Evolutionary conservation across 176 grass and related monocot genomes (phyloP).

Genomic region (Lolium rigidum): DNA sequence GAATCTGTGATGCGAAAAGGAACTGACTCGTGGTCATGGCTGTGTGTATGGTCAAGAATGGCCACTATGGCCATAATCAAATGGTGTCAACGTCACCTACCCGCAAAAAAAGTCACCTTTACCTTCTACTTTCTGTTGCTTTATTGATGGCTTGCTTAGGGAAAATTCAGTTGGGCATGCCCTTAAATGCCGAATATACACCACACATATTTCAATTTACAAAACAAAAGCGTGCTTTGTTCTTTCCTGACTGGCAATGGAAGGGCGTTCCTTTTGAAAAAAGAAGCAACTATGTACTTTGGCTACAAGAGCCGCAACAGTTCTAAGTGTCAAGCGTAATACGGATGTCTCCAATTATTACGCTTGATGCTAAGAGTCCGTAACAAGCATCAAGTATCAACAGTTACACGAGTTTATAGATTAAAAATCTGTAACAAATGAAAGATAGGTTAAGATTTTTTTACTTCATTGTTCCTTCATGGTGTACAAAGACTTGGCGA

Average conservation of each 20-base stretch:
- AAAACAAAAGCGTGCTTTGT: not conserved
- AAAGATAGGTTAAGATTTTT: not conserved
- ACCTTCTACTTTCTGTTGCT: slow-evolving; percentile 15
- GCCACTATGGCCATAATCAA: slow-evolving; percentile 4
- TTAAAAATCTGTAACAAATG: not conserved
- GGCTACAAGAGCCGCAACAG: not conserved
- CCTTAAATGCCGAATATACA: not conserved
- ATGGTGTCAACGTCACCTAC: slow-evolving; percentile 32
- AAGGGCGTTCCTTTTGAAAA: not conserved
- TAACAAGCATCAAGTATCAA: not conserved
- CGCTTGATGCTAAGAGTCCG: no score
- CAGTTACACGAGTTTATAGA: not conserved
- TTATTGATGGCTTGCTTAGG: slow-evolving; percentile 17
- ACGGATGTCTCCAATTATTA: not conserved
- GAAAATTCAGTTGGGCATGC: not conserved
- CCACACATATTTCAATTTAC: slow-evolving; percentile 6
- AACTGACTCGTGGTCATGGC: slow-evolving; percentile 31
- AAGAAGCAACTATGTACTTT: slow-evolving; percentile 17
- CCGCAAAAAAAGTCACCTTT: slow-evolving; percentile 1
- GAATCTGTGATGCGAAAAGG: slow-evolving; percentile 20
- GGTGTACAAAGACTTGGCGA: not conserved
- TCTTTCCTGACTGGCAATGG: slow-evolving; percentile 1
- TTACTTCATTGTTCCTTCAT: slow-evolving; percentile 23
- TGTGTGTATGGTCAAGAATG: slow-evolving; percentile 52
- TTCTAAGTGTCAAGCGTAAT: not conserved